phyloP scores from a whole-genome alignment of 306 rosid species.

The Hippophae tibetana region DNA sequence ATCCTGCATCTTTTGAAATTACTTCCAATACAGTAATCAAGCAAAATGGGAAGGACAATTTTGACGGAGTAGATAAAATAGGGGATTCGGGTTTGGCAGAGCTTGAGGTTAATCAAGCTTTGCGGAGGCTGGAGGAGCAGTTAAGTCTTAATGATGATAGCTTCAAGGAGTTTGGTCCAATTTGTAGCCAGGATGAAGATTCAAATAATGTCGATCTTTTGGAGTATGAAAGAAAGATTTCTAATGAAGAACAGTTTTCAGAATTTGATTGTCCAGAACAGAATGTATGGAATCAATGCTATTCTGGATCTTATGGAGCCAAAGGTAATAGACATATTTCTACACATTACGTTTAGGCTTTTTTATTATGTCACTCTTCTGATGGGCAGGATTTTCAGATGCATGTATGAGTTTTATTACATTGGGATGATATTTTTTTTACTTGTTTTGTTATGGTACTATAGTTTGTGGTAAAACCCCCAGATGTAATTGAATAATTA shows the following conservation, averaged over 20 bases:
- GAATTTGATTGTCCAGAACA: conserved; percentile 35
- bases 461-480: neutral
- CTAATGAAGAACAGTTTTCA: conserved; percentile 34
- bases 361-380: conserved; percentile 1
- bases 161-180: conserved; percentile 30
- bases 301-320: conserved; percentile 24
- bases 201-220: conserved; percentile 24
- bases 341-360: neutral
- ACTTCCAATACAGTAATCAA: conserved; percentile 38
- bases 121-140: conserved; percentile 19
- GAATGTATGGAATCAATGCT: conserved; percentile 22
- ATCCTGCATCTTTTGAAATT: conserved; percentile 61
- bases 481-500: neutral
- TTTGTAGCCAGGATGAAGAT: conserved; percentile 23
- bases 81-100: conserved; percentile 31
- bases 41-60: conserved; percentile 28
- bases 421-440: too few species aligned
- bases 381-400: neutral
- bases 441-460: too few species aligned
- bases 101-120: conserved; percentile 27
- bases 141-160: conserved; percentile 59
- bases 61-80: conserved; percentile 29
- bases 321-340: too few species aligned
- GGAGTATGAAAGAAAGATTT: conserved; percentile 23
- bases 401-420: too few species aligned